Evolutionary conservation across 2,329 filamentous ascomycete species (phyloP).

Genomic region (Trichoderma breve): DNA sequence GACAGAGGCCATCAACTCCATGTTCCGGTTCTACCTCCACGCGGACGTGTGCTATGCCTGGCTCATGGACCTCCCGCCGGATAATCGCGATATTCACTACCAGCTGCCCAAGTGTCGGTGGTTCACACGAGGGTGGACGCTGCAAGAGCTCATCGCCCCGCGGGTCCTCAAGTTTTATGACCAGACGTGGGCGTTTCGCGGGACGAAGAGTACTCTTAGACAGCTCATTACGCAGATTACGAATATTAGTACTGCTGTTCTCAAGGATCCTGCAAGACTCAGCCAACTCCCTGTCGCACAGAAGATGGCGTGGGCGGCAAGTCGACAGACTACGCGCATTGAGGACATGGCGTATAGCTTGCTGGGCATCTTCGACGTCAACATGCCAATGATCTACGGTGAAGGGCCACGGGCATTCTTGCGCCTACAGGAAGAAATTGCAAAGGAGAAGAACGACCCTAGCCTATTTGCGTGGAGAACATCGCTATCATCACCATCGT

Average conservation of each 20-base stretch:
- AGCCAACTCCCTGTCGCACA: not conserved
- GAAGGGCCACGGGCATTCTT: not conserved
- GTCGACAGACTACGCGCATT: not conserved
- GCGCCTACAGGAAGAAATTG: not conserved
- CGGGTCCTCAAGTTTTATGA: slow-evolving; percentile 28
- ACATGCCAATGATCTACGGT: not conserved
- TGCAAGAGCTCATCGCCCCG: slow-evolving; percentile 34
- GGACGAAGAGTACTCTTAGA: not conserved
- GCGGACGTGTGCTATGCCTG: not conserved
- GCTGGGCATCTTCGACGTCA: not conserved
- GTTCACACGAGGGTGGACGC: slow-evolving; percentile 19
- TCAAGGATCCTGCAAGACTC: not conserved
- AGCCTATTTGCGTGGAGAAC: not conserved
- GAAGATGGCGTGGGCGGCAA: not conserved
- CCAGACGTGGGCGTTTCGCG: not conserved
- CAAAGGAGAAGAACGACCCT: not conserved
- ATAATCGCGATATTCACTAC: not conserved
- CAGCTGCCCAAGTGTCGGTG: not conserved
- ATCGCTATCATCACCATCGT: not conserved
- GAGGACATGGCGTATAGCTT: not conserved
- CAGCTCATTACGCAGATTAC: not conserved
- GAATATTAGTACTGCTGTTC: not conserved
- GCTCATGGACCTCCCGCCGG: not conserved
- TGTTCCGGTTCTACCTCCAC: not conserved
- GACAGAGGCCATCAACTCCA: not conserved